Conservation (phyloP, 345 rosid genomes). For the Turnera subulata region DNA sequence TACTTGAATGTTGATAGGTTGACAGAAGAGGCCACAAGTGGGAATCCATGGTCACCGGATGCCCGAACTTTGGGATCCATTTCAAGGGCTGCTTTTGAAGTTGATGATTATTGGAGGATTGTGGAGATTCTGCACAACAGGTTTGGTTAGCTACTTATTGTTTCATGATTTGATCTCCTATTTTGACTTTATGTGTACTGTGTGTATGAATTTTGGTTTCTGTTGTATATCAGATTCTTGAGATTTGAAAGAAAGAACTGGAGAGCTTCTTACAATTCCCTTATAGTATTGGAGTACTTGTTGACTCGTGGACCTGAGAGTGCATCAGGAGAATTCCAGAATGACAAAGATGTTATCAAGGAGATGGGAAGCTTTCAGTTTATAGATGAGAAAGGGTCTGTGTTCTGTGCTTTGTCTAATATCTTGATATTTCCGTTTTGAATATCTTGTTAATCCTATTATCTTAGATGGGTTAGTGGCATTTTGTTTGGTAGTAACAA, state of each 20-base stretch:
- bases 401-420: background rate
- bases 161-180: background rate
- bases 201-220: background rate
- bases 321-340: slow-evolving; percentile 68
- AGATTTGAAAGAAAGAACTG: slow-evolving; percentile 70
- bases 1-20: slow-evolving; percentile 37
- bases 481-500: no score
- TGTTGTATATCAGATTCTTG: slow-evolving; percentile 41
- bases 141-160: slow-evolving; percentile 20
- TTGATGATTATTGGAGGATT: slow-evolving; percentile 78
- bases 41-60: slow-evolving; percentile 63
- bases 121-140: slow-evolving; percentile 75
- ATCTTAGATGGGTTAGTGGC: no score
- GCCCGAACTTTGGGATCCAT: slow-evolving; percentile 58
- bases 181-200: background rate
- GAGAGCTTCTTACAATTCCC: slow-evolving; percentile 72
- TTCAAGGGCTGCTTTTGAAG: slow-evolving; percentile 89
- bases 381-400: slow-evolving; percentile 17
- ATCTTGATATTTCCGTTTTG: background rate
- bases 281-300: slow-evolving; percentile 69
- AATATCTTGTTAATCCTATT: background rate
- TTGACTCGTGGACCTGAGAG: slow-evolving; percentile 97
- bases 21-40: slow-evolving; percentile 81
- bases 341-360: slow-evolving; percentile 45
- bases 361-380: slow-evolving; percentile 59